Evolutionary conservation across 2,329 filamentous ascomycete species (phyloP), one percentile per base, ranked within the genome.

Genomic region (Apiospora pterosperma): DNA sequence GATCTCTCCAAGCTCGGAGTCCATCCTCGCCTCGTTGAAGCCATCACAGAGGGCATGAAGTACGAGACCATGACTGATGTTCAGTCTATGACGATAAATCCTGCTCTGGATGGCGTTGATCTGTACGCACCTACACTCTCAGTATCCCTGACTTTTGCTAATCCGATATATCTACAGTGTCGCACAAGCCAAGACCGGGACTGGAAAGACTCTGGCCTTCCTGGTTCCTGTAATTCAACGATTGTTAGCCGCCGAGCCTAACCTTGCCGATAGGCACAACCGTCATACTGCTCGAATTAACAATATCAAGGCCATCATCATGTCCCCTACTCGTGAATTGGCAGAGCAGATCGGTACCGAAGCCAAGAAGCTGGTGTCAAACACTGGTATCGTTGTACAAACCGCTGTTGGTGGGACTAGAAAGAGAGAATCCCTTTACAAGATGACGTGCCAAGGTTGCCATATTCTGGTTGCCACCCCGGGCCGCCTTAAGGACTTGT

Each of bases 141-240:
- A 4, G n/a, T 4, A 25, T 39, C n/a, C 36, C 34, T 55, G n/a
- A n/a, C 28, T 14, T 59, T n/a, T 52, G 52, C 21, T 62, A 34
- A 36, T 14, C 16, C 58, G 25, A 1, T 34, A 21, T 21, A 52
- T 62, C 42, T 52, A 66, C 73, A 92, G 91, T 71, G 85, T 98
- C 69, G 96, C 95, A 59, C 96, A 98, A 81, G 96, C 96, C 66
- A 97, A 92, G 80, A 99, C 96, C 10, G 96, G 96, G 75, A 98
- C 96, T 4, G 96, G 96, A 75, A 99, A 99, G 81, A 99, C 96
- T 0, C 81, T 98, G 64, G 96, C 92, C 39, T 99, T 98, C 82
- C 84, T 99, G 28, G 80, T 98, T 7, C 96, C 96, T 61, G 82
- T 93, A 8, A 80, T 98, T 62, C 92, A 97, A 76, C 89, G 89